phyloP scores from a whole-genome alignment of 2,329 filamentous ascomycete species.

The Shiraia sp. region DNA sequence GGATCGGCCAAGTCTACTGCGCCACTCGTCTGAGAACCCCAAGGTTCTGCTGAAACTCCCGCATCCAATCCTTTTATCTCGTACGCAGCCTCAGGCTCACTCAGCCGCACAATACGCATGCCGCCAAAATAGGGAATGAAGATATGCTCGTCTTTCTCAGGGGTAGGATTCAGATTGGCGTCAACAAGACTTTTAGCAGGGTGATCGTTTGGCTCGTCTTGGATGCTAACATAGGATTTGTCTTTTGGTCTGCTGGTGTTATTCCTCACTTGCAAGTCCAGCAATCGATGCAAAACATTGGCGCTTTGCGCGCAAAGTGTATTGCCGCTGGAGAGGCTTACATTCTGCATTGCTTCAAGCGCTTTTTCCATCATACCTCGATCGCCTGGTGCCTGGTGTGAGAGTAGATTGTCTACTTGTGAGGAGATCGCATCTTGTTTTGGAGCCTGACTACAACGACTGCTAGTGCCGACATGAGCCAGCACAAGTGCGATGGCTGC shows the following conservation, averaged over 20 bases:
- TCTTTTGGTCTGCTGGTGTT: background rate
- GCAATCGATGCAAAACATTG: constrained; percentile 7
- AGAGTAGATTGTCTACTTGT: constrained; percentile 9
- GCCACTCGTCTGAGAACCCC: no score
- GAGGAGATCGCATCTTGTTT: background rate
- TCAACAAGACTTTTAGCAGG: no score
- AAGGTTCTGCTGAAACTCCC: background rate
- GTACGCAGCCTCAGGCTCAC: no score
- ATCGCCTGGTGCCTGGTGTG: constrained; percentile 10
- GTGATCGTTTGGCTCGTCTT: no score
- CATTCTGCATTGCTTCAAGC: constrained; percentile 9
- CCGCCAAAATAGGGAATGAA: no score
- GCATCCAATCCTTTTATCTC: no score
- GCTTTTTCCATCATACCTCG: constrained; percentile 13
- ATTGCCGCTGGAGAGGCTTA: constrained; percentile 6
- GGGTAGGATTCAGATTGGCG: no score
- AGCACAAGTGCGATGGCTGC: constrained; percentile 10
- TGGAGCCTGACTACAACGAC: background rate
- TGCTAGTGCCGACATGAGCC: constrained; percentile 8
- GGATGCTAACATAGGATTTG: no score
- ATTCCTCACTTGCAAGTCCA: constrained; percentile 8
- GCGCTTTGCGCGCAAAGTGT: constrained; percentile 7
- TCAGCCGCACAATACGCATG: no score
- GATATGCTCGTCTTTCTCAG: no score
- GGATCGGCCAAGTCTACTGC: no score